phyloP scores from a whole-genome alignment of 169 alveolate species.

The Perkinsus olseni region DNA sequence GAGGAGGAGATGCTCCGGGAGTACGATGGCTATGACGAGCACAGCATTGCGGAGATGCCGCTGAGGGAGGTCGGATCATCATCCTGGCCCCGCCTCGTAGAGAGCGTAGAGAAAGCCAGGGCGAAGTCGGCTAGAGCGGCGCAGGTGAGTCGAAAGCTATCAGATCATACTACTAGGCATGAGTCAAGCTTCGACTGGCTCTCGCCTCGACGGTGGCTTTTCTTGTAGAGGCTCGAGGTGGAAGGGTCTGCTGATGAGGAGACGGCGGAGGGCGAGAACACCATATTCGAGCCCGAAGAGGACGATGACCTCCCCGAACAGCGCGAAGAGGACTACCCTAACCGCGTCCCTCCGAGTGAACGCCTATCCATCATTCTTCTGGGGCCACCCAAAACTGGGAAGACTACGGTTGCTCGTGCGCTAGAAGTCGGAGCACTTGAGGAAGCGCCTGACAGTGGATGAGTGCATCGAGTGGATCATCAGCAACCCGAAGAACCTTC shows the following conservation, averaged over 20 bases:
- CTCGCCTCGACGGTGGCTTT: constrained; percentile 6
- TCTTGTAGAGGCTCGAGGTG: constrained; percentile 20
- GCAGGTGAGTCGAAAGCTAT: constrained; percentile 10
- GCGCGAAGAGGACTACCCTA: neutral
- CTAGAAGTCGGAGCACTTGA: constrained; percentile 6
- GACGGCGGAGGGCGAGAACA: constrained; percentile 15
- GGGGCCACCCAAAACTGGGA: constrained; percentile 36
- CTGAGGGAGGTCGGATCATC: constrained; percentile 33
- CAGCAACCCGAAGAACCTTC: neutral
- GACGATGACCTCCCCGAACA: constrained; percentile 1
- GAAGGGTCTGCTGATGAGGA: constrained; percentile 43
- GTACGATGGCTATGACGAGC: constrained; percentile 51
- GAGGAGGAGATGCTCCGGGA: constrained; percentile 68
- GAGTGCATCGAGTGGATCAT: neutral
- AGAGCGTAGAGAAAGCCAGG: constrained; percentile 9
- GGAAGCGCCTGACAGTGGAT: constrained; percentile 30
- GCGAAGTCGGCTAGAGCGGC: constrained; percentile 14
- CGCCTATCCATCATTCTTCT: constrained; percentile 35
- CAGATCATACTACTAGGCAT: neutral
- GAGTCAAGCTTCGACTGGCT: constrained; percentile 4
- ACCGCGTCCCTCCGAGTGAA: neutral
- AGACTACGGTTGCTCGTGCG: constrained; percentile 22
- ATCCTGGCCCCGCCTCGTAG: constrained; percentile 18
- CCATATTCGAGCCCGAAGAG: constrained; percentile 3
- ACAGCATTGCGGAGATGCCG: constrained; percentile 34